Percentiles rank a stretch among this genome's conserved stretches.
Conservation (phyloP, 345 rosid genomes). For the thale cress (Arabidopsis thaliana) region DNA sequence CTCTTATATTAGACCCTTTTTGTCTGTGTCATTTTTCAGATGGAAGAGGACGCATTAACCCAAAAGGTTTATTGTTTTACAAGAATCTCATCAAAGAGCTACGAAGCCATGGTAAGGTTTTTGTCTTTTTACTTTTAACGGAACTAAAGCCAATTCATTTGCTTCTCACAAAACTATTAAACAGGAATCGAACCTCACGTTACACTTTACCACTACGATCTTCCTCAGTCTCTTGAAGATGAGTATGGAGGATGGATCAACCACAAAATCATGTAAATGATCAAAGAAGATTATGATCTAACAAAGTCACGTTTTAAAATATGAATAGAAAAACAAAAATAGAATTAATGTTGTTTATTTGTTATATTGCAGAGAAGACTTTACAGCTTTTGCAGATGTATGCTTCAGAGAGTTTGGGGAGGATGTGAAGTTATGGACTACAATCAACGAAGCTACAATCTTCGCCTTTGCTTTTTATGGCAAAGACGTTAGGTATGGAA, state of each 20-base stretch:
- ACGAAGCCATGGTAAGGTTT: conserved; percentile 48
- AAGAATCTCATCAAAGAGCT: conserved; percentile 15
- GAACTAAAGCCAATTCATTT: not conserved
- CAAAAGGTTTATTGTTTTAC: conserved; percentile 41
- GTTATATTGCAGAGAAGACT: conserved; percentile 65
- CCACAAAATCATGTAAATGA: conserved; percentile 59
- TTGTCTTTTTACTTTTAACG: not conserved
- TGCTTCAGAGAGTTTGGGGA: conserved; percentile 77
- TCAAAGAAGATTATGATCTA: not conserved
- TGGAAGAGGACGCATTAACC: conserved; percentile 71
- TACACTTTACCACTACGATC: conserved; percentile 62
- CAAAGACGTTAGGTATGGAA: not conserved
- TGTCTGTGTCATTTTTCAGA: conserved; percentile 34
- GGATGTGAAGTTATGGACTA: conserved; percentile 67
- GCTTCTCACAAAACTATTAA: not conserved
- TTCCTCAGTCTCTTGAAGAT: conserved; percentile 74
- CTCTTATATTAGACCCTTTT: not conserved
- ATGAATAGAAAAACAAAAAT: not conserved
- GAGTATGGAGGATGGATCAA: conserved; percentile 79
- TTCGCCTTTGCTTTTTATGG: conserved; percentile 49
- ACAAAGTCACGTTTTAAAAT: not conserved
- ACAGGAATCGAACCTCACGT: conserved; percentile 73
- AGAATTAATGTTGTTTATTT: not conserved
- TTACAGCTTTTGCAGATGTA: conserved; percentile 41
- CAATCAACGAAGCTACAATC: conserved; percentile 74